Evolutionary conservation across 495 filamentous ascomycete genomes (phyloP).

Genomic region (Neurospora sublineolata): DNA sequence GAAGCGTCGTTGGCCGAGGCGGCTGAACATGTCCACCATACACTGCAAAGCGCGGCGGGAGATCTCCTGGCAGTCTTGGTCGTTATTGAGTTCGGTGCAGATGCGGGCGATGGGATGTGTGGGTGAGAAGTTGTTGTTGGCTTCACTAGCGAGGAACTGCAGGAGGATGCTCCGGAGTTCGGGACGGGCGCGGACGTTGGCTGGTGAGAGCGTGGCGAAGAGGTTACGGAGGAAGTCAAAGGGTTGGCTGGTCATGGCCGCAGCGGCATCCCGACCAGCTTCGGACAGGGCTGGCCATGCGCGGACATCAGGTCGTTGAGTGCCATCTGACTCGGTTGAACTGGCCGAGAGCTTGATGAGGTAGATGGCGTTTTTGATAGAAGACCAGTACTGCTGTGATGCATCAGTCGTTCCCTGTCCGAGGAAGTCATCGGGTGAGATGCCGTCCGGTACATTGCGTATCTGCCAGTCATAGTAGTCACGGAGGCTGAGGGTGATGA

Average conservation of each 20-base stretch:
- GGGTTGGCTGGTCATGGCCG: constrained; percentile 20
- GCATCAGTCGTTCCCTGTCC: constrained; percentile 9
- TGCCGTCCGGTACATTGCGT: constrained; percentile 14
- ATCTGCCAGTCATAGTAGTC: constrained; percentile 24
- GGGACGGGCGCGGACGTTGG: constrained; percentile 19
- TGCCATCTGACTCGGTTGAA: constrained; percentile 5
- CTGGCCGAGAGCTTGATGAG: constrained; percentile 19
- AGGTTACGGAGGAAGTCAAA: constrained; percentile 25
- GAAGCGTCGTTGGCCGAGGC: constrained; percentile 16
- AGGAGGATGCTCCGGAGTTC: constrained; percentile 20
- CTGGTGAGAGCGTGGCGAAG: constrained; percentile 19
- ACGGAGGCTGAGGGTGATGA: constrained; percentile 17
- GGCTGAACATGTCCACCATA: constrained; percentile 24
- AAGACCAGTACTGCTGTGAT: constrained; percentile 19
- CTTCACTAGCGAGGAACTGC: constrained; percentile 17
- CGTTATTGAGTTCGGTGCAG: constrained; percentile 15
- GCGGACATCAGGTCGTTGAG: constrained; percentile 10
- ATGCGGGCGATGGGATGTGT: constrained; percentile 21
- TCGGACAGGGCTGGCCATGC: constrained; percentile 19
- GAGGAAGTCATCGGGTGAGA: constrained; percentile 20
- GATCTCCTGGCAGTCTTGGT: constrained; percentile 21
- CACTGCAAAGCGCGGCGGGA: constrained; percentile 21
- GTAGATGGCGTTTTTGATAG: constrained; percentile 22
- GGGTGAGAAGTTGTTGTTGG: constrained; percentile 14
- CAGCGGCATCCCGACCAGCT: constrained; percentile 14